Base-by-base conservation (phyloP, 441 rosid genomes). In the Populus hybrid region DNA sequence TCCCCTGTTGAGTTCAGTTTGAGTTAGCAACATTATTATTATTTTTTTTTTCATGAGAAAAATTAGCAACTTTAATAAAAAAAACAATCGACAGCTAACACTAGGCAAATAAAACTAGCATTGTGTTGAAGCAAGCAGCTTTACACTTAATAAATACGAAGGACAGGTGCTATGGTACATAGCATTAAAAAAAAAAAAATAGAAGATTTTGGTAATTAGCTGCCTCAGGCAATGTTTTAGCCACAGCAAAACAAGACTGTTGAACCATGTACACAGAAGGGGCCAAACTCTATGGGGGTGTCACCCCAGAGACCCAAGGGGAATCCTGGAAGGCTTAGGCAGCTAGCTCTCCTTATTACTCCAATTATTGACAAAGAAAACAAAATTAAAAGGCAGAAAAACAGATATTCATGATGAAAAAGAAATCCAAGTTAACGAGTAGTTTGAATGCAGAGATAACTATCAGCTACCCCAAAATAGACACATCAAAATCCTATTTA, bases 1-100 rank as follows among this genome's bases (percentile, higher is more conserved):
- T 91, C 14, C 83, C 91, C 89, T 88, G 88, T 66, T 61, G 73
- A 73, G 64, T 70, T 59, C 24, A 59, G 76, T 53, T 72, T 38
- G 2, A 23, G 18, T 75, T 16, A 64, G 68, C 23, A 75, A 16
- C 19, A 40, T 70, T 53, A 14, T 2, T 30, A 30, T 30, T 30
- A 12, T 46, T 46, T 3, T 11, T 46, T 3, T 1, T 46, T 53
- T 53, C 61, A 16, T 16, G 61, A 53, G 8, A 6, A 6, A 16
- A 53, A 53, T 53, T 53, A 53, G 61, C 68, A 2, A 26, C 26
- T 40, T 30, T 70, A n/a, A 69, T 46, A 28, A 35, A 64, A 64
- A 70, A 34, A 61, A 34, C 72, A 65, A 61, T 24, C 70, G 69
- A 73, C 32, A 26, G 10, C 7, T 73, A 73, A 36, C 72, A 65